Conservation (phyloP, 768 basidiomycete species). For the Pleurotus tuber-regium region DNA sequence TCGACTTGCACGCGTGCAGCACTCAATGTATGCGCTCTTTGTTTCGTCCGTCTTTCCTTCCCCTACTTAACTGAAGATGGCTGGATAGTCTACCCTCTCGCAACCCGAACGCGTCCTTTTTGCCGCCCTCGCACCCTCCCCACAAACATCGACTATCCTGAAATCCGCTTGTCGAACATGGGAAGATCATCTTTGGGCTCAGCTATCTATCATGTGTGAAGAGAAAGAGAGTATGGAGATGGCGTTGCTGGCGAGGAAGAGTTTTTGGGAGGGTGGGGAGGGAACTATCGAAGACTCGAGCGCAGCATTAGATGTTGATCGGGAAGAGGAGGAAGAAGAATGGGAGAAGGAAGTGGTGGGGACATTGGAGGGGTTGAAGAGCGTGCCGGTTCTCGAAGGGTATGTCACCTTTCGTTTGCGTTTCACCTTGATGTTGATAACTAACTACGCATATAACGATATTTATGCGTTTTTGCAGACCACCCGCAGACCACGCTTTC, state of each 20-base stretch:
- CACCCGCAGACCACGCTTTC: constrained; percentile 70
- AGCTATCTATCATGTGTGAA: constrained; percentile 77
- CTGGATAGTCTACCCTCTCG: constrained; percentile 51
- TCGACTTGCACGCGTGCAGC: constrained; percentile 78
- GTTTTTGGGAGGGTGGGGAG: constrained; percentile 78
- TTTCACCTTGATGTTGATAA: neutral
- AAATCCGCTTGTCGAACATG: constrained; percentile 81
- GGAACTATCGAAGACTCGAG: constrained; percentile 36
- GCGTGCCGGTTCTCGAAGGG: constrained; percentile 64
- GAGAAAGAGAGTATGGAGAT: constrained; percentile 75
- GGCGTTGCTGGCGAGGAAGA: constrained; percentile 53
- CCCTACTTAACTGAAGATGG: neutral
- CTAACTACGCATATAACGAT: too few relatives aligned
- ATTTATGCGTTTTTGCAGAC: constrained; percentile 41
- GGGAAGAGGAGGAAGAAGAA: constrained; percentile 38
- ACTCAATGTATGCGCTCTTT: constrained; percentile 53
- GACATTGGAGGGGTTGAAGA: constrained; percentile 56
- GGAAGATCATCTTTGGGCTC: constrained; percentile 97
- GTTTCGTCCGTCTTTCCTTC: neutral
- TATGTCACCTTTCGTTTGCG: constrained; percentile 25
- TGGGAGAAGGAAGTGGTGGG: constrained; percentile 66
- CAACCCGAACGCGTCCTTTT: constrained; percentile 82
- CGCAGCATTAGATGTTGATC: neutral
- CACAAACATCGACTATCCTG: constrained; percentile 60
- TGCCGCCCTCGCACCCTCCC: constrained; percentile 78